phyloP scores from a whole-genome alignment of 73 alveolate genomes.

The Blepharisma stoltei region DNA sequence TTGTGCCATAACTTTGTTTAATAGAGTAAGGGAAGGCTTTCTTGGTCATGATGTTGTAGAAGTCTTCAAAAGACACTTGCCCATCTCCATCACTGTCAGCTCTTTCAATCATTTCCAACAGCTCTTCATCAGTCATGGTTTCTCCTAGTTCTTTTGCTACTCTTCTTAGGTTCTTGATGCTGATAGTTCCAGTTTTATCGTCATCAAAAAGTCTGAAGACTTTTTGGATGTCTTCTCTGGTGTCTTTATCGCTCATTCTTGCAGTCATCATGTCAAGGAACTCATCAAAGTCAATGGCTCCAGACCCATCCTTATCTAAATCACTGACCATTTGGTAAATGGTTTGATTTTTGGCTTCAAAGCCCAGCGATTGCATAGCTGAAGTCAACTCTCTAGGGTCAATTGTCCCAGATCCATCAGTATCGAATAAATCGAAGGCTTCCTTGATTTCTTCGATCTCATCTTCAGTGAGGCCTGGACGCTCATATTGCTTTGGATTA shows the following conservation, averaged over 20 bases:
- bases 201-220: constrained; percentile 39
- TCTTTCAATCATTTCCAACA: constrained; percentile 82
- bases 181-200: constrained; percentile 60
- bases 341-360: constrained; percentile 80
- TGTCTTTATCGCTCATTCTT: constrained; percentile 41
- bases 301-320: constrained; percentile 80
- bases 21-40: not conserved
- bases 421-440: constrained; percentile 89
- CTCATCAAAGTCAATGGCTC: constrained; percentile 90
- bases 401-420: constrained; percentile 83
- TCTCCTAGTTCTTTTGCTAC: constrained; percentile 91
- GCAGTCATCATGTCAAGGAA: constrained; percentile 72
- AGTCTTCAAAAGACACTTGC: constrained; percentile 77
- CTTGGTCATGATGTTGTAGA: constrained; percentile 57
- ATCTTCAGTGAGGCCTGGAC: no score
- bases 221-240: constrained; percentile 35
- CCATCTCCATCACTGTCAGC: constrained; percentile 55
- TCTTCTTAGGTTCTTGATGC: constrained; percentile 73
- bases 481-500: no score
- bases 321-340: constrained; percentile 86
- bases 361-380: constrained; percentile 84
- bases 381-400: constrained; percentile 91
- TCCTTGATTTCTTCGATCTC: constrained; percentile 78
- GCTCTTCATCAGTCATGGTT: constrained; percentile 93
- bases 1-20: constrained; percentile 2